phyloP scores from a whole-genome alignment of 2,329 filamentous ascomycete genomes.

The Graphilbum ipis-grandicollis region DNA sequence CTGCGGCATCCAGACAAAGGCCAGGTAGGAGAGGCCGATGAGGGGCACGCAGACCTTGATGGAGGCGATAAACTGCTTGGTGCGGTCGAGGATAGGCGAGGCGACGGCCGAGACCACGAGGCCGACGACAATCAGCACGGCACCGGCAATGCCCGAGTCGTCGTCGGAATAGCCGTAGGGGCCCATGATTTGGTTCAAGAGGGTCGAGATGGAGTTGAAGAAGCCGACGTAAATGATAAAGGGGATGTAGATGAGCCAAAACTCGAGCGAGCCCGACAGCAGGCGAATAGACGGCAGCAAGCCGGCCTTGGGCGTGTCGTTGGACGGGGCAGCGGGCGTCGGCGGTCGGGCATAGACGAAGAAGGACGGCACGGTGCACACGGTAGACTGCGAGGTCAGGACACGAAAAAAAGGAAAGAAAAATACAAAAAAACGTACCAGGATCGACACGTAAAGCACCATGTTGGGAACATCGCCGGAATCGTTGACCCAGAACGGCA shows the following conservation, averaged over 20 bases:
- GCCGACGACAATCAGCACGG: conserved; percentile 75
- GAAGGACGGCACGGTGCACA: conserved; percentile 56
- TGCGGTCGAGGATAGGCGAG: conserved; percentile 70
- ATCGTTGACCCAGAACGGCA: conserved; percentile 55
- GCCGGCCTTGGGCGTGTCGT: conserved; percentile 36
- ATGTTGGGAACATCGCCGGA: conserved; percentile 55
- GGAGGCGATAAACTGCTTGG: conserved; percentile 57
- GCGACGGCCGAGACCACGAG: conserved; percentile 59
- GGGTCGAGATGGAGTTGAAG: conserved; percentile 81
- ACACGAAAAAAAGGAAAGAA: background rate
- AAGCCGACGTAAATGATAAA: conserved; percentile 75
- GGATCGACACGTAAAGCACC: conserved; percentile 71
- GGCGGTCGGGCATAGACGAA: conserved; percentile 65
- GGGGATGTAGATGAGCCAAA: conserved; percentile 68
- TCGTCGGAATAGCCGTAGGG: conserved; percentile 75
- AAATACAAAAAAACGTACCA: conserved; percentile 32
- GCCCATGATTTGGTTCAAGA: conserved; percentile 76
- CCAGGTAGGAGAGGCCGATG: conserved; percentile 55
- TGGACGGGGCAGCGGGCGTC: conserved; percentile 56
- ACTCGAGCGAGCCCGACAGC: conserved; percentile 44
- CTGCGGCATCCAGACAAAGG: conserved; percentile 63
- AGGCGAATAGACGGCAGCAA: conserved; percentile 33
- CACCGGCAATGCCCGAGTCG: conserved; percentile 78
- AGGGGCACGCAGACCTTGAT: conserved; percentile 62
- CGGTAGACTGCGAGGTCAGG: conserved; percentile 26